Percentiles rank a stretch among this genome's conserved stretches.
Evolutionary conservation across 2,329 filamentous ascomycete species (phyloP).

Genomic region (Trichoderma guizhouense): DNA sequence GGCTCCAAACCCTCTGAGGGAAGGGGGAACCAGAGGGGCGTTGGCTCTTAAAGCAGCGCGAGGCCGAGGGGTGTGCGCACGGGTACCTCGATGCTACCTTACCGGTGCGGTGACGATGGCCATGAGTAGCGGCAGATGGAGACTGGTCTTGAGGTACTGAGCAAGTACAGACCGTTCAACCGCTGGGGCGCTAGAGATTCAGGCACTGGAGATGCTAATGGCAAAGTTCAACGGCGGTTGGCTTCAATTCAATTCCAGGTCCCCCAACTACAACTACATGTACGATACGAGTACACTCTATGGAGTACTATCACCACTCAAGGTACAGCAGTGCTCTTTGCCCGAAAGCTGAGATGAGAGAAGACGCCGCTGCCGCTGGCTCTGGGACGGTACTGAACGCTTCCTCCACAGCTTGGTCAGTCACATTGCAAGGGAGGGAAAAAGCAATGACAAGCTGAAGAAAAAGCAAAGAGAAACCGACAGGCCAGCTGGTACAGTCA

Average conservation of each 20-base stretch:
- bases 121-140: not conserved
- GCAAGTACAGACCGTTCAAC: not conserved
- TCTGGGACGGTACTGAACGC: not conserved
- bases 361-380: not conserved
- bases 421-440: not conserved
- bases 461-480: not conserved
- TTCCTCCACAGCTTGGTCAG: not conserved
- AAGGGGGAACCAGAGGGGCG: constrained; percentile 14
- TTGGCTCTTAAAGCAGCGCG: constrained; percentile 12
- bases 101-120: not conserved
- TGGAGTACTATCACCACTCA: not conserved
- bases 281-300: not conserved
- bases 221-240: not conserved
- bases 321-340: not conserved
- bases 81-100: constrained; percentile 11
- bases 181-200: not conserved
- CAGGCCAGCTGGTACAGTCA: not conserved
- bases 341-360: not conserved
- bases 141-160: not conserved
- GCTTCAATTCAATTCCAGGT: not conserved
- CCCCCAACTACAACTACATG: not conserved
- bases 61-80: constrained; percentile 6
- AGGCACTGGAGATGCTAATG: not conserved
- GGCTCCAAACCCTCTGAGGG: not conserved
- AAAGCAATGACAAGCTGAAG: not conserved